Percentiles rank a stretch among this genome's conserved stretches.
phyloP scores from a whole-genome alignment of 345 rosid genomes.

The Erucastrum elatum region DNA sequence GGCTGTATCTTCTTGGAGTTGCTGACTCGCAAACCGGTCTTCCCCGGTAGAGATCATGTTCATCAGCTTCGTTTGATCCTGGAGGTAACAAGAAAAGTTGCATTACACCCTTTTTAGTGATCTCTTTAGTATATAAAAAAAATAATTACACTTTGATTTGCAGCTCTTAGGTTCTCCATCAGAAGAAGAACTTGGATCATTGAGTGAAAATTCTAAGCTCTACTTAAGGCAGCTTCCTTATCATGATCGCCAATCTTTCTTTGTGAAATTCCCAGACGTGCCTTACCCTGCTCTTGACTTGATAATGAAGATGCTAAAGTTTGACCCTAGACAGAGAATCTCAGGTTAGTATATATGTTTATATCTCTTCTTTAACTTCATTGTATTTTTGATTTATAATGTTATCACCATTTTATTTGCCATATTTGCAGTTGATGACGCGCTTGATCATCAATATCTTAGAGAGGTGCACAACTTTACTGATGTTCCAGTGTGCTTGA shows the following conservation, averaged over 20 bases:
- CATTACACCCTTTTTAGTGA: not conserved
- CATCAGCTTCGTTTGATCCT: constrained; percentile 83
- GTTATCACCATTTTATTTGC: not conserved
- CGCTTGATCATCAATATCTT: constrained; percentile 87
- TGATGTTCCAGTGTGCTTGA: constrained; percentile 75
- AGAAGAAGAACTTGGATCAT: constrained; percentile 71
- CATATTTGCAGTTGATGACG: constrained; percentile 60
- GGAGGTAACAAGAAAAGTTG: constrained; percentile 54
- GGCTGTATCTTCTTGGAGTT: constrained; percentile 92
- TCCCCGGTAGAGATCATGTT: constrained; percentile 83
- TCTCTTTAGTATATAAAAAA: not conserved
- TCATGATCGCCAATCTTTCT: constrained; percentile 64
- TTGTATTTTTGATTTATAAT: not conserved
- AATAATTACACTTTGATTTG: constrained; percentile 15
- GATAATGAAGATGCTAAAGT: constrained; percentile 80
- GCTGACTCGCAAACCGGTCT: constrained; percentile 75
- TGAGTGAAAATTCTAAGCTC: constrained; percentile 81
- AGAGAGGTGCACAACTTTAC: constrained; percentile 55
- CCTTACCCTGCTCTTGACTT: constrained; percentile 76
- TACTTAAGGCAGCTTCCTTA: constrained; percentile 63
- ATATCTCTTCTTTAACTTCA: constrained; percentile 3
- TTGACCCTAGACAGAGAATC: constrained; percentile 79
- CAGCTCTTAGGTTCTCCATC: constrained; percentile 88
- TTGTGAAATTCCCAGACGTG: constrained; percentile 67
- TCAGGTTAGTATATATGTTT: constrained; percentile 52